phyloP scores from a whole-genome alignment of 2,329 filamentous ascomycete species.

The Nemania sp. region DNA sequence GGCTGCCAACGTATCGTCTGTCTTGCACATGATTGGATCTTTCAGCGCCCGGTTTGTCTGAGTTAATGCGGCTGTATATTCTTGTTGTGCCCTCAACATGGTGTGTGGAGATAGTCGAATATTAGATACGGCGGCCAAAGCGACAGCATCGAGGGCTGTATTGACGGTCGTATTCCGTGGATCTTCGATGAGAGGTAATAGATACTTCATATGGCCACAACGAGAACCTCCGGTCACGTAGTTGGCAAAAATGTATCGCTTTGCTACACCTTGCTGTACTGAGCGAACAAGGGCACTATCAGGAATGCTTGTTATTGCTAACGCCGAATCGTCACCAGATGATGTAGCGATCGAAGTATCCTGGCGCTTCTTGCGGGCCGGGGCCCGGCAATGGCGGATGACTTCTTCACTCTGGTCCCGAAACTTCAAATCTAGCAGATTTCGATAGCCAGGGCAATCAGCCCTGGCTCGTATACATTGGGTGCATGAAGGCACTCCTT shows the following conservation, averaged over 20 bases:
- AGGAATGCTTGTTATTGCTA: not conserved
- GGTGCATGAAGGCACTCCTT: conserved; percentile 1
- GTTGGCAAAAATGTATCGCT: not conserved
- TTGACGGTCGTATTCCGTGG: not conserved
- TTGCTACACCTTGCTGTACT: not conserved
- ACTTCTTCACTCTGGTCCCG: conserved; percentile 4
- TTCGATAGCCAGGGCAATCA: conserved; percentile 1
- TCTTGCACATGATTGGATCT: conserved; percentile 1
- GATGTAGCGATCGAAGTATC: not conserved
- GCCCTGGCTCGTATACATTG: conserved; percentile 3
- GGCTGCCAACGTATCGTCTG: not conserved
- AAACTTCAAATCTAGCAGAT: conserved; percentile 1
- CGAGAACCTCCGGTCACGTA: not conserved
- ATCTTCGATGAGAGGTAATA: not conserved
- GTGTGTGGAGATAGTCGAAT: not conserved
- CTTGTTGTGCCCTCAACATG: not conserved
- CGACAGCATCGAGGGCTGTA: conserved; percentile 2
- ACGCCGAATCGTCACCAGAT: not conserved
- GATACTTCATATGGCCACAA: conserved; percentile 1
- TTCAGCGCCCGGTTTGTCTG: not conserved
- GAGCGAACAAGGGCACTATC: not conserved
- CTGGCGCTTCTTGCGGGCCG: not conserved
- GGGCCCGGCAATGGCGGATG: not conserved
- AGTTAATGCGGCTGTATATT: not conserved
- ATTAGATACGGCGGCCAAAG: not conserved